These are phyloP conservation scores for Phaeodactylum tricornutum DNA, from an alignment of 108 stramenopile genomes.

Conservation along the genomic window DNA sequence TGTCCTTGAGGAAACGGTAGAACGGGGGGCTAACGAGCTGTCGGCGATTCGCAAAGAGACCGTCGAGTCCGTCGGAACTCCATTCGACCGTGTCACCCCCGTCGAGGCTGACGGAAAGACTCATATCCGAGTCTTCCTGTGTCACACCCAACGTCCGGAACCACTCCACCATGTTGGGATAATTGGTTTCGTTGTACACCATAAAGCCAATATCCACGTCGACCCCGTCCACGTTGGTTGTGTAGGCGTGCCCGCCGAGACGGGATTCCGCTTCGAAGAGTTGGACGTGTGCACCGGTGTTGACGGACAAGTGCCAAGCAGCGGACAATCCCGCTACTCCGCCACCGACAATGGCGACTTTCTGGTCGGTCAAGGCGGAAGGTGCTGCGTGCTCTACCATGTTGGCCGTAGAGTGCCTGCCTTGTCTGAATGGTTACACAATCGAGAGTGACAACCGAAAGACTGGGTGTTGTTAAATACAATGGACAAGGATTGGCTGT, in stretches of 20 bases:
- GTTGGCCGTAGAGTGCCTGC: no score
- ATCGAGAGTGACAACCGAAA: no score
- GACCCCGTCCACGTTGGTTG: conserved; percentile 29
- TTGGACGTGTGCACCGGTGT: conserved; percentile 40
- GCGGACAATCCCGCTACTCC: conserved; percentile 72
- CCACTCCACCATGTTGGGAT: conserved; percentile 89
- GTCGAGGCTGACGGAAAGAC: conserved; percentile 81
- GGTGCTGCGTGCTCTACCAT: no score
- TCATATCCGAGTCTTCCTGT: conserved; percentile 75
- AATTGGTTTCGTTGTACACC: conserved; percentile 92
- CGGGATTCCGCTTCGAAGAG: conserved; percentile 65
- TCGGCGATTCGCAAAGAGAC: conserved; percentile 52
- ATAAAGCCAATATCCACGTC: conserved; percentile 95
- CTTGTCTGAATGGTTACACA: no score
- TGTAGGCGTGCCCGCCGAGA: conserved; percentile 89
- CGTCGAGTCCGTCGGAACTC: conserved; percentile 58
- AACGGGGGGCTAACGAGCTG: conserved; percentile 60
- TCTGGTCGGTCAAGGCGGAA: conserved; percentile 8
- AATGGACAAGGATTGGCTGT: no score
- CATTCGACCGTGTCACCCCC: conserved; percentile 79
- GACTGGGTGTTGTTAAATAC: no score
- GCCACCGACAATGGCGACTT: conserved; percentile 63
- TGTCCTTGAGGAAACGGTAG: conserved; percentile 71
- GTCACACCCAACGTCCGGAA: conserved; percentile 71
- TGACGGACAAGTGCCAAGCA: conserved; percentile 54